A percentile compares a stretch with the other conserved stretches of the same genome.
Conservation (phyloP, 805 yeast genomes). For the Ogataea kodamae region DNA sequence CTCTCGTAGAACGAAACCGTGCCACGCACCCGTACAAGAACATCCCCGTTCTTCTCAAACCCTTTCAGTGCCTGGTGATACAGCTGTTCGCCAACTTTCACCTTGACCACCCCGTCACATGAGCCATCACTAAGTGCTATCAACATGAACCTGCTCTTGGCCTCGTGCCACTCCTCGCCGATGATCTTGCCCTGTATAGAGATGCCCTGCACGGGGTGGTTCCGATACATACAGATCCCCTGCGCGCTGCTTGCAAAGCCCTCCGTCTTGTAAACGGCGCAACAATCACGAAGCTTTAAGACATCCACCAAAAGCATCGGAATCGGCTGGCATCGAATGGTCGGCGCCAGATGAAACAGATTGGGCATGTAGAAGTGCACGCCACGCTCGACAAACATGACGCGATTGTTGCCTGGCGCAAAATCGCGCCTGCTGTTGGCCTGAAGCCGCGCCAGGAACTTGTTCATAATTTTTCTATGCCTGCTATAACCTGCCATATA, state of each 20-base stretch:
- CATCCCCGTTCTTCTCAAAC: constrained; percentile 23
- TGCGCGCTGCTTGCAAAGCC: constrained; percentile 19
- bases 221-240: constrained; percentile 33
- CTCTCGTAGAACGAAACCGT: constrained; percentile 12
- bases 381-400: constrained; percentile 25
- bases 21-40: constrained; percentile 31
- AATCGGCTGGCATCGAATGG: constrained; percentile 22
- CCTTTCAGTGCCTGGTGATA: constrained; percentile 24
- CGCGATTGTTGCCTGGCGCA: constrained; percentile 23
- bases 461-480: constrained; percentile 7
- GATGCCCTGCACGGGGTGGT: constrained; percentile 41
- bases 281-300: constrained; percentile 14
- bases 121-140: constrained; percentile 33
- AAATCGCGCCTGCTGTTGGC: constrained; percentile 7
- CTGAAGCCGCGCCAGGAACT: not conserved
- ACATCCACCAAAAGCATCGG: constrained; percentile 36
- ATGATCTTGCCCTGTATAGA: constrained; percentile 36
- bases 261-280: constrained; percentile 27
- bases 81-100: constrained; percentile 22
- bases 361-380: constrained; percentile 34
- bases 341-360: constrained; percentile 34
- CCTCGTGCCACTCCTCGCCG: constrained; percentile 29
- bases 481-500: constrained; percentile 84
- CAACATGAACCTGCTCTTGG: constrained; percentile 16
- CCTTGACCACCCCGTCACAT: constrained; percentile 22